Evolutionary conservation across 2,329 filamentous ascomycete species (phyloP), one percentile per base, ranked within the genome.

Genomic region (Neonectria hederae): DNA sequence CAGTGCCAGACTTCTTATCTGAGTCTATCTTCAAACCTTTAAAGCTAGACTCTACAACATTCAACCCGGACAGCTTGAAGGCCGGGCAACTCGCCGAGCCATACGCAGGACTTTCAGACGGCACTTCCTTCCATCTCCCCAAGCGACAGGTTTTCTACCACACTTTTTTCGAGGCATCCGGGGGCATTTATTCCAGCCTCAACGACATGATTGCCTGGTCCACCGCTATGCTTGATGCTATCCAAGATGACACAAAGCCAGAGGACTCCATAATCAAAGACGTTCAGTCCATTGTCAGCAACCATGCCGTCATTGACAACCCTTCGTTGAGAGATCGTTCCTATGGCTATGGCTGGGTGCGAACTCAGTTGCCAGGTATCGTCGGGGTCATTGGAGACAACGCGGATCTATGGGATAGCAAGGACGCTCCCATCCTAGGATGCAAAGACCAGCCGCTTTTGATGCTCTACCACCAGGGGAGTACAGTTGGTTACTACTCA

Each of bases 401-500:
- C 38, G n/a, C 26, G 9, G 49, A 38, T n/a, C 32, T 64, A 1
- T 51, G 51, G 21, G 13, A 19, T 5, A 21, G 28, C 2, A n/a
- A 43, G n/a, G 49, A 60, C 3, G 6, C 28, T 14, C 62, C 62
- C 13, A 22, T 60, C 4, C 40, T 64, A 11, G 62, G 62, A 4
- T 22, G 9, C 6, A 21, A 40, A 11, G 30, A 51, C 11, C 14
- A 26, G 5, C 55, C 55, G 2, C n/a, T 51, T 22, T n/a, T 55
- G 11, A 55, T 54, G 49, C 14, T 60, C 26, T 66, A 66, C 35
- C 62, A 67, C 38, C 61, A 64, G 38, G 61, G 65, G 10, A 43
- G 22, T 10, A 28, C 32, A 10, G 32, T 42, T 3, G 61, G 65
- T 10, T 49, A 49, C 13, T 38, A 43, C 38, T 56, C 61, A 2